Conservation (phyloP, 1,284 basidiomycete genomes). For the Ustilago nuda region DNA sequence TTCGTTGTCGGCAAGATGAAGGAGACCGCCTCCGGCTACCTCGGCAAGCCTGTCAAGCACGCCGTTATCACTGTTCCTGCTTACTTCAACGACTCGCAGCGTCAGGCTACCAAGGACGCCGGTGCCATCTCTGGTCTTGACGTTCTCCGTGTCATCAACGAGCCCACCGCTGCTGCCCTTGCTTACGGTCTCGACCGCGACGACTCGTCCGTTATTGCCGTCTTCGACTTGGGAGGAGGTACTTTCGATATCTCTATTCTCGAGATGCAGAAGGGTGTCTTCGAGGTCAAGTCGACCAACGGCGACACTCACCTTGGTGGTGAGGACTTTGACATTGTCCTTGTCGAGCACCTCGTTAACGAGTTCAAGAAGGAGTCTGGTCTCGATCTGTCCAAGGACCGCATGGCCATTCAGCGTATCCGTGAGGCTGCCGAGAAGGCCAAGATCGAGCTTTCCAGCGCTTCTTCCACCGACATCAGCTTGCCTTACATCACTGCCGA, state of each 20-base stretch:
- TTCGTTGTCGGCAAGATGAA: conserved; percentile 93
- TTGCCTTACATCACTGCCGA: conserved; percentile 83
- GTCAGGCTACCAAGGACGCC: conserved; percentile 97
- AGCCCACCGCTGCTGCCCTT: conserved; percentile 96
- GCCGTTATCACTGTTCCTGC: conserved; percentile 93
- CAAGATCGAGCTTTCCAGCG: conserved; percentile 94
- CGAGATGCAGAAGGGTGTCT: conserved; percentile 99
- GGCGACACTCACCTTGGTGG: conserved; percentile 99
- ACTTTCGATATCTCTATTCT: conserved; percentile 98
- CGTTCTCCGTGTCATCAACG: conserved; percentile 97
- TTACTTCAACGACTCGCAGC: conserved; percentile 99
- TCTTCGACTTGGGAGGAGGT: conserved; percentile 94
- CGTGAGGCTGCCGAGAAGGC: conserved; percentile 99
- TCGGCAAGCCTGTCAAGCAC: conserved; percentile 93
- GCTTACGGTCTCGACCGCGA: conserved; percentile 78
- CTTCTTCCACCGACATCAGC: conserved; percentile 72
- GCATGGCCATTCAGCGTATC: conserved; percentile 98
- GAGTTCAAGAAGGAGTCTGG: conserved; percentile 96
- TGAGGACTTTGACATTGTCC: conserved; percentile 94
- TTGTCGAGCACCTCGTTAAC: conserved; percentile 86
- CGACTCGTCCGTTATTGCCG: conserved; percentile 76
- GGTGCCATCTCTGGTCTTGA: conserved; percentile 96
- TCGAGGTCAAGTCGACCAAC: conserved; percentile 99
- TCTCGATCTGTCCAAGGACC: conserved; percentile 83
- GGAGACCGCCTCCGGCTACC: conserved; percentile 90